Evolutionary conservation across 768 basidiomycete species (phyloP), one percentile per base, ranked within the genome.

Genomic region (Lactifluus rugatus): DNA sequence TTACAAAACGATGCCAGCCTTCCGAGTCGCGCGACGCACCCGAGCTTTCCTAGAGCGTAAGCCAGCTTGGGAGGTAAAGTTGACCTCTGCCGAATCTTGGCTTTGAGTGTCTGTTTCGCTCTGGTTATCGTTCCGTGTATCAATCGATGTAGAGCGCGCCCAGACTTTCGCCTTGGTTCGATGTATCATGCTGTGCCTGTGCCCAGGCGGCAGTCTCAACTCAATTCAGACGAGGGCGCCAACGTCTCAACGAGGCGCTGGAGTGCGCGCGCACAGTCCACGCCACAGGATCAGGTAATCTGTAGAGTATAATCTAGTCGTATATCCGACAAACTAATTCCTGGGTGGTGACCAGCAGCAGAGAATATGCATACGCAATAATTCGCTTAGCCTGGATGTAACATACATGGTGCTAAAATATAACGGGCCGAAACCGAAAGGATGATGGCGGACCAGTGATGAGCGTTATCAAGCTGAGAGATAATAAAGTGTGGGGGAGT

Each of bases 151-250:
- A 19, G 41, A 42, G 37, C 11, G 17, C 37, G 17, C 37, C 71
- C 72, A 69, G 7, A 67, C 68, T 52, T 69, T 71, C 31, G 69
- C 62, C 47, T 73, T 68, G 55, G 69, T 73, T 48, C 66, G 64
- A 58, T 69, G 67, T 34, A 69, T 61, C 75, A 76, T 75, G 7
- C 4, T 39, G 17, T 39, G 2, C 17, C 37, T 1, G 10, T 4
- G 6, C 5, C 37, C 16, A 17, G 31, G n/a, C n/a, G n/a, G n/a
- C n/a, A n/a, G n/a, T n/a, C n/a, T n/a, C n/a, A n/a, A n/a, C n/a
- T n/a, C n/a, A n/a, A n/a, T n/a, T n/a, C n/a, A n/a, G n/a, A n/a
- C n/a, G n/a, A n/a, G n/a, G n/a, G n/a, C n/a, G n/a, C n/a, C n/a
- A n/a, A n/a, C n/a, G n/a, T n/a, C n/a, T n/a, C n/a, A n/a, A n/a